A percentile compares a stretch with the other conserved stretches of the same genome.
Evolutionary conservation across 257 asterid species (phyloP).

Genomic region (Solanum paucissectum): DNA sequence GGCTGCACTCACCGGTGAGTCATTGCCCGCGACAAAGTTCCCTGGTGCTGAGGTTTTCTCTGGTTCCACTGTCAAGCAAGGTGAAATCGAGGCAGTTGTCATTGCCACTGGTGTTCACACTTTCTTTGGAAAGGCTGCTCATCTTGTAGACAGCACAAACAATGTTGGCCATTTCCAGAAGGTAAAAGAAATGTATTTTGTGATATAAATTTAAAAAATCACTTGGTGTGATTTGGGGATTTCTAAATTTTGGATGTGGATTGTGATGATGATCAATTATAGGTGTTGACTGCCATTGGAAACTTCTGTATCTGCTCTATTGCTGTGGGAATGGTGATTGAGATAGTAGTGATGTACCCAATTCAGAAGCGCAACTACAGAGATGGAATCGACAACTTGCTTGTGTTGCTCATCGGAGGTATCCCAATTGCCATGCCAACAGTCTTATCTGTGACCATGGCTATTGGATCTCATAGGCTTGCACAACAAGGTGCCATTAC

Average conservation of each 20-base stretch:
- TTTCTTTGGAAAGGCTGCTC: constrained; percentile 96
- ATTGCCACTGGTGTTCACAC: constrained; percentile 95
- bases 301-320: constrained; percentile 91
- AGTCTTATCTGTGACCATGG: constrained; percentile 89
- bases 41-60: constrained; percentile 77
- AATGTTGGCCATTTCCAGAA: constrained; percentile 86
- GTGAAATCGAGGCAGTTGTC: constrained; percentile 81
- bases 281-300: constrained; percentile 55
- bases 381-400: constrained; percentile 76
- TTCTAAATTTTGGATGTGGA: background rate
- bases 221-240: background rate
- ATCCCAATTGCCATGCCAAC: constrained; percentile 98
- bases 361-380: constrained; percentile 59
- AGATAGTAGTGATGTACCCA: constrained; percentile 72
- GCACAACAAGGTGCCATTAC: constrained; percentile 95
- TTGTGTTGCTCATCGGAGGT: constrained; percentile 85
- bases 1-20: constrained; percentile 83
- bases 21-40: constrained; percentile 68
- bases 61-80: constrained; percentile 94
- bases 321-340: constrained; percentile 67
- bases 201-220: background rate
- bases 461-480: constrained; percentile 85
- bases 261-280: background rate
- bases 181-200: constrained; percentile 16
- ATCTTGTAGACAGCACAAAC: constrained; percentile 91